phyloP scores from a whole-genome alignment of 78 protist genomes.

The Dictyostelium intermedium region DNA sequence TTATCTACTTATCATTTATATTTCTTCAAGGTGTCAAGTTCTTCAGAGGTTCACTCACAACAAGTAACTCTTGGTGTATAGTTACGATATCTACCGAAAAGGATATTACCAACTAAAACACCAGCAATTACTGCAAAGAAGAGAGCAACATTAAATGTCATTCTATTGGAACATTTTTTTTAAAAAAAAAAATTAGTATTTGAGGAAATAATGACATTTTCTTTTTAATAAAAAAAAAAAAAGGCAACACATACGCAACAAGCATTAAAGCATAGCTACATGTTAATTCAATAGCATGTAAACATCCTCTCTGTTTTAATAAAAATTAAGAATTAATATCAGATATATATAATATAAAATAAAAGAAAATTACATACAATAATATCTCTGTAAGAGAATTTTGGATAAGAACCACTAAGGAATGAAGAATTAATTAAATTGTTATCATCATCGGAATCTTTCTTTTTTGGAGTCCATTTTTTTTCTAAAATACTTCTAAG shows the following conservation, averaged over 20 bases:
- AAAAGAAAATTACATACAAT: not conserved
- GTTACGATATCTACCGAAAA: conserved; percentile 56
- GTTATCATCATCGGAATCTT: not conserved
- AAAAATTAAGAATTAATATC: not conserved
- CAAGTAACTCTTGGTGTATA: conserved; percentile 63
- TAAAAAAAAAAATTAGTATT: no score
- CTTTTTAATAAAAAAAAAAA: no score
- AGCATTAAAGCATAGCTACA: conserved; percentile 40
- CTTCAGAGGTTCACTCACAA: conserved; percentile 8
- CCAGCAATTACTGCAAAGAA: conserved; percentile 72
- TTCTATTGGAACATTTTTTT: not conserved
- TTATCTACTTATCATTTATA: not conserved
- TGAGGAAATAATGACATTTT: no score
- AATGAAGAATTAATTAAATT: not conserved
- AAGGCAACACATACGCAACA: conserved; percentile 16
- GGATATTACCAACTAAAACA: conserved; percentile 31
- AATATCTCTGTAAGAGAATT: conserved; percentile 20
- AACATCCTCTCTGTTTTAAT: not conserved
- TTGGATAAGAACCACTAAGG: conserved; percentile 4
- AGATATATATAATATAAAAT: not conserved
- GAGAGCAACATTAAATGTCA: conserved; percentile 61
- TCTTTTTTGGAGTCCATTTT: conserved; percentile 18
- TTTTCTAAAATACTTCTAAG: conserved; percentile 40
- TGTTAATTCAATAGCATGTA: conserved; percentile 28
- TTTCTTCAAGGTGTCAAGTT: not conserved